A percentile compares a stretch with the other conserved stretches of the same genome.
Evolutionary conservation across 352 stramenopile genomes (phyloP).

Genomic region (Thalassiosira livingstoniorum): DNA sequence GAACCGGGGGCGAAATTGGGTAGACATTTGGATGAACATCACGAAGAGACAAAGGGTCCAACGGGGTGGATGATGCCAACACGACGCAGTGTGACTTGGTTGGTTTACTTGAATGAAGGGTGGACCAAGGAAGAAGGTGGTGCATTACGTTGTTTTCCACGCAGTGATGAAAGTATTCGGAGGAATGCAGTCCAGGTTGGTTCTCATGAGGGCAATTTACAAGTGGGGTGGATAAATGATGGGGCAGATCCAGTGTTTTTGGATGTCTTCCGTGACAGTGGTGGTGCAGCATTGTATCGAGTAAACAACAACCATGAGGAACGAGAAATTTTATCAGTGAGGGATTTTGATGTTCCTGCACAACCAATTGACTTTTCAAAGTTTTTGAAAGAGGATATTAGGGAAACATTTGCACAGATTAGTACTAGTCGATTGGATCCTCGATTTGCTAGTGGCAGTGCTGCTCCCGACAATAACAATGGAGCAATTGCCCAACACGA

Average conservation of each 20-base stretch:
- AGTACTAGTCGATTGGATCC: constrained; percentile 3
- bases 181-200: constrained; percentile 22
- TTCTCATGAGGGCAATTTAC: constrained; percentile 55
- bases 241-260: background rate
- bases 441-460: background rate
- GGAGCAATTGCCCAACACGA: background rate
- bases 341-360: background rate
- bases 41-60: constrained; percentile 59
- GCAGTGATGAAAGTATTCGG: constrained; percentile 5
- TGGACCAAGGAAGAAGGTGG: constrained; percentile 37
- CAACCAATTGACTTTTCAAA: background rate
- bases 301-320: constrained; percentile 2
- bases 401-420: constrained; percentile 6
- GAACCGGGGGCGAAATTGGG: constrained; percentile 49
- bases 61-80: constrained; percentile 46
- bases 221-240: constrained; percentile 56
- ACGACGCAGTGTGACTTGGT: constrained; percentile 55
- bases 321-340: background rate
- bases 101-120: constrained; percentile 63
- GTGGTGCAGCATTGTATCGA: background rate
- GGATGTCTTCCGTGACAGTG: background rate
- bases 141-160: constrained; percentile 36
- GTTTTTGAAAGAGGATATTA: background rate
- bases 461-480: background rate
- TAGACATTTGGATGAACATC: constrained; percentile 59